Percentiles rank a stretch among this genome's conserved stretches.
Evolutionary conservation across 78 protist genomes (phyloP).

Genomic region (Monosiga brevicollis): DNA sequence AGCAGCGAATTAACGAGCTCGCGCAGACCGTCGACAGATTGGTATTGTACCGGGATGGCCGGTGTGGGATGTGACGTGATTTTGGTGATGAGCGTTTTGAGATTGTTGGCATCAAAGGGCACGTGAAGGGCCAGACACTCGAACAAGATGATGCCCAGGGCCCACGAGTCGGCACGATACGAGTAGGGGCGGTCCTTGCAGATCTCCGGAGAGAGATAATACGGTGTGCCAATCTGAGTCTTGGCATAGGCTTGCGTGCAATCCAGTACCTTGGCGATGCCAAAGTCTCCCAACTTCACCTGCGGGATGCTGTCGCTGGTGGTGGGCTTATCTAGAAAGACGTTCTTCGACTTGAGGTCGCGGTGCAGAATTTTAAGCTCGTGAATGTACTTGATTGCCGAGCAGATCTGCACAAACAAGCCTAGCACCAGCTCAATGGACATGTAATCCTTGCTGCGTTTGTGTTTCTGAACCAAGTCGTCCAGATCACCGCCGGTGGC

Average conservation of each 20-base stretch:
- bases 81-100: conserved; percentile 14
- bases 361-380: not conserved
- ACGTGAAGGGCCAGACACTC: conserved; percentile 40
- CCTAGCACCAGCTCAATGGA: not conserved
- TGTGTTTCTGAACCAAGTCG: not conserved
- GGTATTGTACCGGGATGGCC: not conserved
- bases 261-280: conserved; percentile 18
- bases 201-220: conserved; percentile 66
- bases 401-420: not conserved
- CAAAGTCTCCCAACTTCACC: conserved; percentile 28
- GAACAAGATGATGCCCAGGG: conserved; percentile 52
- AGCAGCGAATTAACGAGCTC: not conserved
- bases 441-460: not conserved
- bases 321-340: conserved; percentile 1
- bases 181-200: conserved; percentile 42
- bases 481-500: not conserved
- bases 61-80: conserved; percentile 2
- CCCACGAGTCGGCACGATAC: conserved; percentile 60
- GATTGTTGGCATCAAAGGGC: conserved; percentile 32
- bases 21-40: not conserved
- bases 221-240: conserved; percentile 53
- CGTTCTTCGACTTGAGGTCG: conserved; percentile 39
- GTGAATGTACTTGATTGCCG: not conserved
- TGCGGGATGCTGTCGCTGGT: not conserved
- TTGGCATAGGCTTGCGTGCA: not conserved